Conservation (phyloP, 495 filamentous ascomycete genomes). For the Trichoderma virens region DNA sequence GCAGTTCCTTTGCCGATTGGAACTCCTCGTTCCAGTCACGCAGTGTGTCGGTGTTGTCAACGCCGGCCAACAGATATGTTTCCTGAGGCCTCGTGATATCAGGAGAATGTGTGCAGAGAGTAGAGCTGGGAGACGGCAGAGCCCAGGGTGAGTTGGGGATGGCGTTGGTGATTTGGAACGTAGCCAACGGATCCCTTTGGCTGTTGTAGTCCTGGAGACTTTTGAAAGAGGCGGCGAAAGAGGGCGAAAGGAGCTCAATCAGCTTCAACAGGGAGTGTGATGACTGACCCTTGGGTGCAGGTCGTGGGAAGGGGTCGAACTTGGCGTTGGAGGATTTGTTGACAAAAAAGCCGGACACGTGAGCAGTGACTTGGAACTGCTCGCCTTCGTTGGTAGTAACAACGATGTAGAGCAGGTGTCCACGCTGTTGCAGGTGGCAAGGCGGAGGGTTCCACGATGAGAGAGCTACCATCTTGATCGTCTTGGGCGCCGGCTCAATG, state of each 20-base stretch:
- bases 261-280: constrained; percentile 85
- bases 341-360: constrained; percentile 91
- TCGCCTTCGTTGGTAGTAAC: constrained; percentile 87
- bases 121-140: constrained; percentile 58
- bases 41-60: constrained; percentile 87
- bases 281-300: constrained; percentile 56
- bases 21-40: constrained; percentile 99
- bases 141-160: constrained; percentile 91
- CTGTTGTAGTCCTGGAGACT: constrained; percentile 73
- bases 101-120: constrained; percentile 60
- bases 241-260: constrained; percentile 68
- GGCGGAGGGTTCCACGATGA: constrained; percentile 97
- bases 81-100: constrained; percentile 90
- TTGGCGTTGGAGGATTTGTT: constrained; percentile 85
- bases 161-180: constrained; percentile 91
- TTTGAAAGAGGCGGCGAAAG: constrained; percentile 66
- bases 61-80: constrained; percentile 78
- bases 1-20: constrained; percentile 89
- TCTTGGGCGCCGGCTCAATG: constrained; percentile 65
- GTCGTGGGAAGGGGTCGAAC: constrained; percentile 81
- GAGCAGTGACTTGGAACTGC: constrained; percentile 84
- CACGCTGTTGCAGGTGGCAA: constrained; percentile 79
- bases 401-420: constrained; percentile 87
- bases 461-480: constrained; percentile 76
- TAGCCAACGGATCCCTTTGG: constrained; percentile 75